Evolutionary conservation across 257 asterid genomes (phyloP).

Genomic region (Solanum lycopersicoides): DNA sequence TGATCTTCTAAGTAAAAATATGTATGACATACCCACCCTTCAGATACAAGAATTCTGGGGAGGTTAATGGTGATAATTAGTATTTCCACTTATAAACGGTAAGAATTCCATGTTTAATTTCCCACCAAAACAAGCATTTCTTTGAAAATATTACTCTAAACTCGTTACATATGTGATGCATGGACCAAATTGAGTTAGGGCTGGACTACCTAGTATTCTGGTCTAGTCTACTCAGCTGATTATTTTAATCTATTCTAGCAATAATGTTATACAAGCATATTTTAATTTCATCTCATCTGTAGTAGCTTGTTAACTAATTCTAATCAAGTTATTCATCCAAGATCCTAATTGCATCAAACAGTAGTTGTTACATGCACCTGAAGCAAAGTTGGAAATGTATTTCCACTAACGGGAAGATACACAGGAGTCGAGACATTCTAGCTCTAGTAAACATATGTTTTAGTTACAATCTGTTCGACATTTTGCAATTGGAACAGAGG

Average conservation of each 20-base stretch:
- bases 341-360: neutral
- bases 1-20: too few species aligned
- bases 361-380: neutral
- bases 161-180: neutral
- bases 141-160: neutral
- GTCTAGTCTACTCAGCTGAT: neutral
- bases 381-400: neutral
- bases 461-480: neutral
- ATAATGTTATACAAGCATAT: neutral
- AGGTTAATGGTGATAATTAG: neutral
- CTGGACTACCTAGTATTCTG: neutral
- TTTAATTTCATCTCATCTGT: neutral
- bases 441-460: neutral
- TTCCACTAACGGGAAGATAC: neutral
- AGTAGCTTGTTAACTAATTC: neutral
- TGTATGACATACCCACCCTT: neutral
- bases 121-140: neutral
- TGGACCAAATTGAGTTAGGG: neutral
- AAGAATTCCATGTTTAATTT: neutral
- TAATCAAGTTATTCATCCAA: neutral
- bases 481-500: neutral
- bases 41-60: neutral
- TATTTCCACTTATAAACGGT: neutral
- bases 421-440: neutral
- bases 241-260: neutral